These are phyloP conservation scores for Fusarium secorum DNA, from an alignment of 2,329 filamentous ascomycete species.

Conservation along the genomic window DNA sequence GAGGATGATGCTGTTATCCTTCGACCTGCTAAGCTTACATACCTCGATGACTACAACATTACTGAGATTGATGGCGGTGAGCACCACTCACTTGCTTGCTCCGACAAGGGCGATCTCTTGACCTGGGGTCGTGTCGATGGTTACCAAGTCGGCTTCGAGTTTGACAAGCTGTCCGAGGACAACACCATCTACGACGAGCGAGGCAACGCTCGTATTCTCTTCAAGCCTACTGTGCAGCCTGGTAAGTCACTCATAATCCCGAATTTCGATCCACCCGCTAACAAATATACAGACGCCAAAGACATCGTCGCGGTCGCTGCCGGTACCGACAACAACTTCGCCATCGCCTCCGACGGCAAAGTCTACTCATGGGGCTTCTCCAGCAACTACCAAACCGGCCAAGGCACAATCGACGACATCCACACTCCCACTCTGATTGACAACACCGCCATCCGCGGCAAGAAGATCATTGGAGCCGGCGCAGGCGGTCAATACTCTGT, in stretches of 20 bases:
- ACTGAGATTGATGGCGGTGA: conserved; percentile 72
- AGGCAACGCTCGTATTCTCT: conserved; percentile 70
- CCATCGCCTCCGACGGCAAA: conserved; percentile 73
- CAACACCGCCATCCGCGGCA: conserved; percentile 80
- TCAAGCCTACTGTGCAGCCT: conserved; percentile 50
- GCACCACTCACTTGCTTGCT: conserved; percentile 77
- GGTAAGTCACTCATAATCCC: conserved; percentile 48
- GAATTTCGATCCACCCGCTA: not conserved
- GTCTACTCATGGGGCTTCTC: conserved; percentile 85
- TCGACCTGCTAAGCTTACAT: conserved; percentile 72
- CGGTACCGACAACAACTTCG: conserved; percentile 77
- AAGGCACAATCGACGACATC: conserved; percentile 80
- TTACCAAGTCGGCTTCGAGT: conserved; percentile 62
- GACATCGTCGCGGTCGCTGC: conserved; percentile 65
- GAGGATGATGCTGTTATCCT: conserved; percentile 71
- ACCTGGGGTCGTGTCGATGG: conserved; percentile 67
- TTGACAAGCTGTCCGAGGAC: conserved; percentile 58
- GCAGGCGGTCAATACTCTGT: conserved; percentile 87
- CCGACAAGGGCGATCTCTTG: conserved; percentile 63
- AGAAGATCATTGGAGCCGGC: conserved; percentile 79
- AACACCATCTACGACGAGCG: conserved; percentile 69
- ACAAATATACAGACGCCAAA: conserved; percentile 52
- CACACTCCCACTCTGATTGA: conserved; percentile 80
- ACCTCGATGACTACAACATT: conserved; percentile 70
- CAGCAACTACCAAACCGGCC: conserved; percentile 80